phyloP scores from a whole-genome alignment of 2,329 filamentous ascomycete genomes.

The Niveomyces coronatus region DNA sequence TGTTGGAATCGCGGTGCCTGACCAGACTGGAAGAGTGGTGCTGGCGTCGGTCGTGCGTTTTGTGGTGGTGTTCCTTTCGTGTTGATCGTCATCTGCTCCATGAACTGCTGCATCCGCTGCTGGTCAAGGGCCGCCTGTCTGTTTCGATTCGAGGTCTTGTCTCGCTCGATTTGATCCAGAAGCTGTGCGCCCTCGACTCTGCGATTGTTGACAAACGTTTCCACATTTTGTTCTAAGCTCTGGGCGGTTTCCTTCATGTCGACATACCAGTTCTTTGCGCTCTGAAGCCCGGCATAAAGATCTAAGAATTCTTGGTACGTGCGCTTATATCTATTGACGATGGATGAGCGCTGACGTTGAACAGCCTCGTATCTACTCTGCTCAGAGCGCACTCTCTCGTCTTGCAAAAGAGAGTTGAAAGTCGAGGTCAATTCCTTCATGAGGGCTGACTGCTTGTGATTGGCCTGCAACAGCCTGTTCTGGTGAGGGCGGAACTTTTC shows the following conservation, averaged over 20 bases:
- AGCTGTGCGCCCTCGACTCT: constrained; percentile 84
- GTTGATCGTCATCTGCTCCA: constrained; percentile 95
- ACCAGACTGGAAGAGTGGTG: constrained; percentile 40
- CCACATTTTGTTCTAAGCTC: constrained; percentile 89
- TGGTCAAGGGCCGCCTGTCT: constrained; percentile 71
- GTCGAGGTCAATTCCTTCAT: constrained; percentile 89
- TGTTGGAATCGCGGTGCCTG: constrained; percentile 40
- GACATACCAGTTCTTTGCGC: constrained; percentile 85
- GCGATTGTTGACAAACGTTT: constrained; percentile 92
- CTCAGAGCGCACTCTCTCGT: constrained; percentile 86
- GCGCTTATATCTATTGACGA: constrained; percentile 80
- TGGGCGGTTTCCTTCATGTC: constrained; percentile 95
- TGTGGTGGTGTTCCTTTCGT: constrained; percentile 31
- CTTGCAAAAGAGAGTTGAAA: constrained; percentile 81
- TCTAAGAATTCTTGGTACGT: constrained; percentile 90
- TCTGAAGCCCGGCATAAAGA: constrained; percentile 71
- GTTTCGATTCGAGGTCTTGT: constrained; percentile 50
- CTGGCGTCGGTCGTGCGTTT: constrained; percentile 22
- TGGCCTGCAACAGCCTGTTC: constrained; percentile 80
- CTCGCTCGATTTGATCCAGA: constrained; percentile 76
- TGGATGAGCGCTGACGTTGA: constrained; percentile 68
- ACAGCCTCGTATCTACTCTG: constrained; percentile 91
- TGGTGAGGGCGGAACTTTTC: constrained; percentile 95
- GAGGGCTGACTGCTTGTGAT: constrained; percentile 85
- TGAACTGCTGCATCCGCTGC: constrained; percentile 75